These are phyloP conservation scores for Bolboschoenus planiculmis DNA, from an alignment of 176 grass and related monocot genomes.

Conservation along the genomic window DNA sequence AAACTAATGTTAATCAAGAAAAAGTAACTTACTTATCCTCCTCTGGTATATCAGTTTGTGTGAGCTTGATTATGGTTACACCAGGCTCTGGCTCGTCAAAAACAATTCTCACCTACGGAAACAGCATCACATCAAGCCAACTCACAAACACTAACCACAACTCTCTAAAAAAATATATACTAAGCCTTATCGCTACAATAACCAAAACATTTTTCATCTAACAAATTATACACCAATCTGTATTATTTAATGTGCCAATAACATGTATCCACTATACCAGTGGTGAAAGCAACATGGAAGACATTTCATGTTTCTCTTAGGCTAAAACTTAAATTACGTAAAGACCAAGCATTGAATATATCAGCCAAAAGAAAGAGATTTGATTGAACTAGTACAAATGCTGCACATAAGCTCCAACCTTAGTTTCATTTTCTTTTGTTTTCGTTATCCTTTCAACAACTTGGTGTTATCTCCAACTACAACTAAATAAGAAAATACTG, in stretches of 20 bases:
- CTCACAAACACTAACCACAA: neutral
- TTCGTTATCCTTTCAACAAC: neutral
- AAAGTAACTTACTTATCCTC: slow-evolving; percentile 68
- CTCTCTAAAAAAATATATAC: neutral
- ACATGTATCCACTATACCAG: neutral
- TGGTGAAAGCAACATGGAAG: neutral
- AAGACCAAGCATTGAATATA: neutral
- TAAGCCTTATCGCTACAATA: neutral
- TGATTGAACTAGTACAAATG: neutral
- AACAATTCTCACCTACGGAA: slow-evolving; percentile 60
- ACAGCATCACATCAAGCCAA: neutral
- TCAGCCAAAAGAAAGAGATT: neutral
- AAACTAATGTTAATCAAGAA: neutral
- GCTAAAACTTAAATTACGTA: neutral
- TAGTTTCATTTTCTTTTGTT: neutral
- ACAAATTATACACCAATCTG: neutral
- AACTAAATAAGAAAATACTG: neutral
- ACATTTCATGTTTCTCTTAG: neutral
- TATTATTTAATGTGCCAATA: neutral
- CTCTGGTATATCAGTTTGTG: slow-evolving; percentile 84
- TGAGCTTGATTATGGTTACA: slow-evolving; percentile 79
- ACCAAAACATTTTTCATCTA: neutral
- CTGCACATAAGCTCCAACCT: neutral
- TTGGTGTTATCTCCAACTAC: neutral
- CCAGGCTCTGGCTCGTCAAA: slow-evolving; percentile 89